A percentile compares a stretch with the other conserved stretches of the same genome.
Conservation (phyloP, 2,329 filamentous ascomycete genomes). For the Pseudocercospora eumusae region DNA sequence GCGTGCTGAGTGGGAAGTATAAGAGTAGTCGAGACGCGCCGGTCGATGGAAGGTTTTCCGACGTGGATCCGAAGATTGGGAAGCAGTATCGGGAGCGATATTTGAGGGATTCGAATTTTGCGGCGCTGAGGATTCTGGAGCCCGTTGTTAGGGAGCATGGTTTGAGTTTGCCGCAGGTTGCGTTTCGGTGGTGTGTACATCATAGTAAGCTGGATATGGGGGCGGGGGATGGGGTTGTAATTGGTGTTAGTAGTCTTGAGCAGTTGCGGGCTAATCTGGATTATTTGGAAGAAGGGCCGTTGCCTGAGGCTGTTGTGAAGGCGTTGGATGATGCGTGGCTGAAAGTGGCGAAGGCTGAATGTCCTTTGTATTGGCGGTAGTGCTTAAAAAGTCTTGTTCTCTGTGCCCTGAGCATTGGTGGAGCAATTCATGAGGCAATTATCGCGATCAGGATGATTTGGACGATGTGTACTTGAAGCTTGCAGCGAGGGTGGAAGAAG, state of each 20-base stretch:
- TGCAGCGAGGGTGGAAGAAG: conserved; percentile 20
- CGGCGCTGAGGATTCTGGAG: conserved; percentile 46
- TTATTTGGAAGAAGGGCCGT: conserved; percentile 63
- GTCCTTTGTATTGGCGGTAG: conserved; percentile 11
- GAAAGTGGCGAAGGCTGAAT: conserved; percentile 55
- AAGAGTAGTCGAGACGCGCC: conserved; percentile 41
- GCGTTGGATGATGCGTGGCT: conserved; percentile 74
- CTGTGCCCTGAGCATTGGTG: too few species aligned
- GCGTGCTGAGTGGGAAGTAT: conserved; percentile 49
- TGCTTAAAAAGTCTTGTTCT: not conserved
- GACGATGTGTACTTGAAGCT: conserved; percentile 23
- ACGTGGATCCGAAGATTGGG: conserved; percentile 51
- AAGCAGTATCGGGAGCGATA: conserved; percentile 44
- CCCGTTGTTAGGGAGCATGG: conserved; percentile 43
- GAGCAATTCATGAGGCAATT: not conserved
- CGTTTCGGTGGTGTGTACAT: conserved; percentile 69
- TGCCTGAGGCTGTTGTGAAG: conserved; percentile 72
- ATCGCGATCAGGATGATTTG: conserved; percentile 22
- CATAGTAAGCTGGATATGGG: conserved; percentile 60
- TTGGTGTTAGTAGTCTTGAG: conserved; percentile 57
- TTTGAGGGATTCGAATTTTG: conserved; percentile 48
- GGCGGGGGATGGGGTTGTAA: conserved; percentile 53
- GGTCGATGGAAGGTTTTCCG: conserved; percentile 47
- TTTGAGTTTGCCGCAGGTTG: conserved; percentile 66
- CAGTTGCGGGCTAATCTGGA: conserved; percentile 57